phyloP scores from a whole-genome alignment of 257 asterid genomes.

The Solanum commersonii region DNA sequence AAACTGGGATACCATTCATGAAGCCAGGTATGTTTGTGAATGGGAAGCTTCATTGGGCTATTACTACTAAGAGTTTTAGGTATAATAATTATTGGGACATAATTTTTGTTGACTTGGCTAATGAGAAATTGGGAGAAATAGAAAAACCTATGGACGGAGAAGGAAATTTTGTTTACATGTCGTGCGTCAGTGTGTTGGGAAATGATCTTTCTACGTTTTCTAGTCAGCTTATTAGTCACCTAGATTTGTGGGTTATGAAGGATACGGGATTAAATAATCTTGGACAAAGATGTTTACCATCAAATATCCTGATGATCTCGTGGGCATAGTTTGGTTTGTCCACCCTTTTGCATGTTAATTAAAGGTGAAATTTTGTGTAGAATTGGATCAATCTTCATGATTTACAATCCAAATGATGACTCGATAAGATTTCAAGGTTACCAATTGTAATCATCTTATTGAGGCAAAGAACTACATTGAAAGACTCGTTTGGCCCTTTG shows the following conservation, averaged over 20 bases:
- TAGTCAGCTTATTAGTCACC: background rate
- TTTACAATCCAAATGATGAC: constrained; percentile 19
- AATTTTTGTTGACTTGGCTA: background rate
- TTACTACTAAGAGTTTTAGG: background rate
- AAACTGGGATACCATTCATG: no score
- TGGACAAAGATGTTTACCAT: background rate
- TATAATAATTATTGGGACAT: background rate
- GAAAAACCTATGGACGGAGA: background rate
- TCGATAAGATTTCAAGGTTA: constrained; percentile 14
- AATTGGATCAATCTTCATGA: constrained; percentile 9
- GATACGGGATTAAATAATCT: background rate
- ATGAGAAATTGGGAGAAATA: background rate
- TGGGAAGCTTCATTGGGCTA: background rate
- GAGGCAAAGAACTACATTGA: constrained; percentile 17
- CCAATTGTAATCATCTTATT: background rate
- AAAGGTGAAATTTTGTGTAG: constrained; percentile 26
- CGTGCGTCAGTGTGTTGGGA: background rate
- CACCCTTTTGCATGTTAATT: constrained; percentile 15
- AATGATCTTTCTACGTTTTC: background rate
- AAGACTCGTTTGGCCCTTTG: constrained; percentile 22
- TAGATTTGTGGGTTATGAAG: background rate
- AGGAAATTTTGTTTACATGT: background rate
- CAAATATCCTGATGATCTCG: background rate
- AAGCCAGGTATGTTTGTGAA: background rate
- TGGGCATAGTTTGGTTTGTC: background rate